A percentile compares a stretch with the other conserved stretches of the same genome.
Conservation (phyloP, 495 filamentous ascomycete species). For the Neurospora pannonica region DNA sequence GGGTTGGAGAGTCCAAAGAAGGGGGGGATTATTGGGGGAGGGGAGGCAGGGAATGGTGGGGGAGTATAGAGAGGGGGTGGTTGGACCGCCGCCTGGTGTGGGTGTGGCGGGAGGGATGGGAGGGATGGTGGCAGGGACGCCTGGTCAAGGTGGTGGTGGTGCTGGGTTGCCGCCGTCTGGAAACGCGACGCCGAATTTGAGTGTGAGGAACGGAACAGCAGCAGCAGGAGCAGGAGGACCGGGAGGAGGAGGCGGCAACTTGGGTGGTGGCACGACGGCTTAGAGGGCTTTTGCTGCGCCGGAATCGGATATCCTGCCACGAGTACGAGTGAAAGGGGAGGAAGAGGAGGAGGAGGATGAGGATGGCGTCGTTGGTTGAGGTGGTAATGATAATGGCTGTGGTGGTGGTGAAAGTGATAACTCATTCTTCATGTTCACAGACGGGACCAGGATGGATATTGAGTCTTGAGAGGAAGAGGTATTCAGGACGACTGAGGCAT, state of each 20-base stretch:
- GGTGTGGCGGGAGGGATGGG: too few relatives aligned
- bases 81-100: background rate
- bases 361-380: background rate
- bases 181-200: background rate
- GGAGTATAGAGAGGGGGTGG: background rate
- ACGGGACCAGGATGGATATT: background rate
- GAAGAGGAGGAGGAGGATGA: background rate
- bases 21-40: background rate
- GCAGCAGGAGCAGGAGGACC: background rate
- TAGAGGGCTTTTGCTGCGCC: background rate
- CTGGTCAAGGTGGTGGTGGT: background rate
- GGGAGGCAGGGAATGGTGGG: background rate
- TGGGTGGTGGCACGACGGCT: background rate
- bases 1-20: background rate
- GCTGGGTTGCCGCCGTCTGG: background rate
- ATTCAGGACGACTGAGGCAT: background rate
- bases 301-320: background rate
- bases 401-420: background rate
- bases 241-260: background rate
- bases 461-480: background rate
- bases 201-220: background rate
- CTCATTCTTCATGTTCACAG: background rate
- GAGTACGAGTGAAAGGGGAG: background rate
- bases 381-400: background rate
- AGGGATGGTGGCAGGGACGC: too few relatives aligned